Conservation (phyloP, 2,329 filamentous ascomycete genomes). For the Blumeria hordei region DNA sequence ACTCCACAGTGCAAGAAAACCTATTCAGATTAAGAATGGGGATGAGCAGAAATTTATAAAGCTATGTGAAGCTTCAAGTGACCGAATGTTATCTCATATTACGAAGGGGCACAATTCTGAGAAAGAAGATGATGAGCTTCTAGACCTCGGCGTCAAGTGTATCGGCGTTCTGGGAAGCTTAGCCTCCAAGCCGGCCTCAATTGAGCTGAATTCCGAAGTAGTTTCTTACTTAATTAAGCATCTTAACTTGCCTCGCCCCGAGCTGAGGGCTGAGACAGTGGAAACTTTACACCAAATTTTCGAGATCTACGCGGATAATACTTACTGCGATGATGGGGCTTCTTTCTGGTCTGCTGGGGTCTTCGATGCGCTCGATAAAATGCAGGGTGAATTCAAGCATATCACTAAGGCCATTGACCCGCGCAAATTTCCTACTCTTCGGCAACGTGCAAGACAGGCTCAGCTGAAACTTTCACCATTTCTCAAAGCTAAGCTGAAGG, state of each 20-base stretch:
- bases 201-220: constrained; percentile 33
- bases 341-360: constrained; percentile 42
- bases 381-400: constrained; percentile 26
- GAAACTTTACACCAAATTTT: constrained; percentile 43
- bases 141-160: constrained; percentile 37
- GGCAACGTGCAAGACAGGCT: constrained; percentile 33
- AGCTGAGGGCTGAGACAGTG: constrained; percentile 30
- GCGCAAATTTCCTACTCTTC: constrained; percentile 29
- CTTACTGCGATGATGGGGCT: constrained; percentile 28
- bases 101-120: constrained; percentile 5
- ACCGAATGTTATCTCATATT: constrained; percentile 10
- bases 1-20: constrained; percentile 27
- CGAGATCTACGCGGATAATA: constrained; percentile 41
- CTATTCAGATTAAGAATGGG: constrained; percentile 23
- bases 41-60: constrained; percentile 41
- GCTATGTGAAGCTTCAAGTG: constrained; percentile 34
- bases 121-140: constrained; percentile 28
- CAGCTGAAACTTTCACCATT: constrained; percentile 36
- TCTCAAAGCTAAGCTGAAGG: constrained; percentile 32
- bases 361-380: constrained; percentile 30
- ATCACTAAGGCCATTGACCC: constrained; percentile 38
- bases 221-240: constrained; percentile 36
- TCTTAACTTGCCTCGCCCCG: constrained; percentile 23
- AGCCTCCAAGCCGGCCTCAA: constrained; percentile 28
- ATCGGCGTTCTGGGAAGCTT: constrained; percentile 41